Percentiles rank a stretch among this genome's conserved stretches.
Evolutionary conservation across 768 basidiomycete genomes (phyloP).

Genomic region (Naganishia kalamii): DNA sequence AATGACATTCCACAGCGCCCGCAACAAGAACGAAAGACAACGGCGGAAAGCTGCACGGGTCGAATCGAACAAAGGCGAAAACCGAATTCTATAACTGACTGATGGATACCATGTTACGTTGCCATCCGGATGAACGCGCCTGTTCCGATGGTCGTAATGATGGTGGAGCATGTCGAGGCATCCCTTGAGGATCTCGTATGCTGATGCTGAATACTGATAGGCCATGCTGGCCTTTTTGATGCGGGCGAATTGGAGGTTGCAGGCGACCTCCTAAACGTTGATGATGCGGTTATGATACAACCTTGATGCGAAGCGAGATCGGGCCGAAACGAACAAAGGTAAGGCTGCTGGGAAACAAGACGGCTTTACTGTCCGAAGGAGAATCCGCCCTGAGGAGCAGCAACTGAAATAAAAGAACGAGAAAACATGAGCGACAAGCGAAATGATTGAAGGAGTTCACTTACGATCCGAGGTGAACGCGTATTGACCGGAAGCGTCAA

Average conservation of each 20-base stretch:
- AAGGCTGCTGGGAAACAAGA: not conserved
- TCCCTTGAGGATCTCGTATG: conserved; percentile 23
- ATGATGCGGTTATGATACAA: conserved; percentile 10
- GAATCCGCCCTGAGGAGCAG: conserved; percentile 91
- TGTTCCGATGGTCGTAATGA: not conserved
- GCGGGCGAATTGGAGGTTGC: not conserved
- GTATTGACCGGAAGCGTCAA: conserved; percentile 51
- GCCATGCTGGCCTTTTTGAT: conserved; percentile 6
- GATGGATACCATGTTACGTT: not conserved
- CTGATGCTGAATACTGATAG: conserved; percentile 13
- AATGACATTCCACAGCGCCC: not conserved
- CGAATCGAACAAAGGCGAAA: not conserved
- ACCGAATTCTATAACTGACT: not conserved
- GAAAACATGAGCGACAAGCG: conserved; percentile 60
- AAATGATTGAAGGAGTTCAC: conserved; percentile 41
- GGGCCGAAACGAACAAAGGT: not conserved
- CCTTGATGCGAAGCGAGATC: not conserved
- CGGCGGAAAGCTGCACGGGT: not conserved
- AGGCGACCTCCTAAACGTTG: conserved; percentile 1
- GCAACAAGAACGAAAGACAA: not conserved
- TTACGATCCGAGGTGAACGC: conserved; percentile 46
- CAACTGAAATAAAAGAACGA: conserved; percentile 53
- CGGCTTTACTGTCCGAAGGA: conserved; percentile 59
- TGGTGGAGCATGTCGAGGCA: conserved; percentile 18
- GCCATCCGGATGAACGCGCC: not conserved